phyloP scores from a whole-genome alignment of 306 rosid genomes.

The Lotus japonicus region DNA sequence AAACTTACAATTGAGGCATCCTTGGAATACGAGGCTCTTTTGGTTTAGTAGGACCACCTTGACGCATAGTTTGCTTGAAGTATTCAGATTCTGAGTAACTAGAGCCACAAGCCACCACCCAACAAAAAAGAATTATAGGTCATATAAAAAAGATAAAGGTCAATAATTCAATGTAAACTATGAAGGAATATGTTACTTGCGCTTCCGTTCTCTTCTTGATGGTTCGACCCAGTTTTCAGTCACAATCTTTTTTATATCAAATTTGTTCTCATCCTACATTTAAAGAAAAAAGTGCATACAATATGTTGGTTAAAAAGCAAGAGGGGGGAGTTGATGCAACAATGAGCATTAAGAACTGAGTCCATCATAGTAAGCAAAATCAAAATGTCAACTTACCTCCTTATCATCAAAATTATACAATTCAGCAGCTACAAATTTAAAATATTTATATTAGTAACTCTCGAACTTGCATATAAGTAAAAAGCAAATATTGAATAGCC shows the following conservation, averaged over 20 bases:
- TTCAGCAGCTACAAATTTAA: constrained; percentile 74
- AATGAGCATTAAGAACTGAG: too few relatives aligned
- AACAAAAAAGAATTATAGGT: neutral
- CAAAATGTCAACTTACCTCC: constrained; percentile 52
- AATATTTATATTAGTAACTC: constrained; percentile 21
- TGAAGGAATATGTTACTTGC: constrained; percentile 51
- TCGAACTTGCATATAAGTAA: neutral
- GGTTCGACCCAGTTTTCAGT: constrained; percentile 98
- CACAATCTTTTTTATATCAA: constrained; percentile 90
- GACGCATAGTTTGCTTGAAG: constrained; percentile 98
- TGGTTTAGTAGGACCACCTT: constrained; percentile 95
- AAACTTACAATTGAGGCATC: constrained; percentile 95
- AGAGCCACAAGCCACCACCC: constrained; percentile 1
- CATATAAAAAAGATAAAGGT: constrained; percentile 8
- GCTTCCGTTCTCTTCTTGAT: constrained; percentile 94
- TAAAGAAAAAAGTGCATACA: neutral
- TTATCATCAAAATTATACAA: constrained; percentile 94
- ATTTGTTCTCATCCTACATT: constrained; percentile 75
- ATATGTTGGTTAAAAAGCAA: neutral
- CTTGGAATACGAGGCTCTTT: constrained; percentile 98
- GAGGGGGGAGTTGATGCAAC: neutral
- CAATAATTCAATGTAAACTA: neutral
- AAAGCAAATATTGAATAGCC: neutral
- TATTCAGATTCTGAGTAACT: constrained; percentile 98
- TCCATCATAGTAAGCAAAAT: neutral